Base-by-base conservation (phyloP, 2,329 filamentous ascomycete species). In the Huntiella omanensis region DNA sequence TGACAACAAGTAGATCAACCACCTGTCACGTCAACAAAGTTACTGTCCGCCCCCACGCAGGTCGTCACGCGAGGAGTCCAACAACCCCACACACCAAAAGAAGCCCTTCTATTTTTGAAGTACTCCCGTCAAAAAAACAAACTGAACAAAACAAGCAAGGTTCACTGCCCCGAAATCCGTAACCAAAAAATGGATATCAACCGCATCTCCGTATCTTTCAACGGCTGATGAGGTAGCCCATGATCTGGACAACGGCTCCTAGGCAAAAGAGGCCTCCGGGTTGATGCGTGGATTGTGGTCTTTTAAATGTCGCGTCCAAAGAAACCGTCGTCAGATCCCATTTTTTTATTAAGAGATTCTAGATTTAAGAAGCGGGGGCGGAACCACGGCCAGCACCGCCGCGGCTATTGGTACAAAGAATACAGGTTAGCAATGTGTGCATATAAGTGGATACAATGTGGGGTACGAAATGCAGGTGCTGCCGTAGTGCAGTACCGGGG, bases 331-430 rank as follows among this genome's bases (percentile, higher is more conserved):
- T 45, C 40, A 62, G 62, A 59, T 44, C 48, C 48, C 48, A 34
- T 49, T 49, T 47, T 48, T 48, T 49, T 43, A 62, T 59, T 60
- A 57, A 58, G 53, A 60, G 39, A 58, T 58, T 58, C 55, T 58
- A 62, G 56, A 57, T 62, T 71, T 73, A 77, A 60, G 75, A 77
- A 57, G 75, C 68, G 62, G 81, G 76, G 68, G 81, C 73, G 61
- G 80, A 80, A 72, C 84, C 85, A 78, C 85, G 83, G 64, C 85
- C 86, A 64, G 81, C 82, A 62, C 83, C 83, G 72, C 83, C 81
- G 74, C 83, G 83, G 81, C 76, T 79, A 56, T 55, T 47, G 51
- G 17, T 46, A 45, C 41, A 49, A 41, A 47, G 46, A 44, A 22
- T 33, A 10, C 4, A 44, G 13, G 43, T 48, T 48, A 48, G 49